A percentile compares a stretch with the other conserved stretches of the same genome.
Evolutionary conservation across 192 early-diverging fungal species (phyloP).

Genomic region (Linnemannia elongata): DNA sequence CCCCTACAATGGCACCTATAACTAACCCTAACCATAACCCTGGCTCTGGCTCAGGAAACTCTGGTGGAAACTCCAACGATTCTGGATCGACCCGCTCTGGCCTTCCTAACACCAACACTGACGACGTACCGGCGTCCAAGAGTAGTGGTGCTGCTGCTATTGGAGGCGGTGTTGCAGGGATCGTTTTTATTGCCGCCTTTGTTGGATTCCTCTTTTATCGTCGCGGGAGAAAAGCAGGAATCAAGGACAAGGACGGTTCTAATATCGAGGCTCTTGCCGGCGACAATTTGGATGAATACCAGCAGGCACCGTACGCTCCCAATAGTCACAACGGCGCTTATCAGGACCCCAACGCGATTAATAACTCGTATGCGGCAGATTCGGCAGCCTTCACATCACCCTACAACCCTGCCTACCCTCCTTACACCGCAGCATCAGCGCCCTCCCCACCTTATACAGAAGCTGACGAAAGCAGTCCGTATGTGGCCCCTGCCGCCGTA

Average conservation of each 20-base stretch:
- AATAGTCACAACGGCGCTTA: neutral
- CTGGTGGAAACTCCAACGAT: too few species aligned
- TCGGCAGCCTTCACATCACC: neutral
- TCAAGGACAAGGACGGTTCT: neutral
- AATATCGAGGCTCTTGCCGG: neutral
- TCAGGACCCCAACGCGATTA: neutral
- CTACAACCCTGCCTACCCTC: neutral
- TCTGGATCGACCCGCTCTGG: neutral
- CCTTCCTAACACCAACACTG: neutral
- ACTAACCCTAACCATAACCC: neutral
- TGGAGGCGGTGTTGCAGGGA: neutral
- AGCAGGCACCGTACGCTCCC: neutral
- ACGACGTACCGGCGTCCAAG: neutral
- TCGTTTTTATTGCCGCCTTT: neutral
- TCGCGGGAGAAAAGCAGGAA: neutral
- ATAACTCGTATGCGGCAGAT: neutral
- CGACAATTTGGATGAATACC: neutral
- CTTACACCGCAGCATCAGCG: neutral
- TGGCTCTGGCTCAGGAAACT: neutral
- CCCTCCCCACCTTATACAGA: neutral
- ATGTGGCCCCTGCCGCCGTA: neutral
- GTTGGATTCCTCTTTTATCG: conserved; percentile 1
- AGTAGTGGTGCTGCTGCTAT: neutral
- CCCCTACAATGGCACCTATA: too few species aligned
- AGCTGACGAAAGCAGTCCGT: neutral